A percentile compares a stretch with the other conserved stretches of the same genome.
Conservation (phyloP, 768 basidiomycete genomes). For the Lactarius hengduanensis region DNA sequence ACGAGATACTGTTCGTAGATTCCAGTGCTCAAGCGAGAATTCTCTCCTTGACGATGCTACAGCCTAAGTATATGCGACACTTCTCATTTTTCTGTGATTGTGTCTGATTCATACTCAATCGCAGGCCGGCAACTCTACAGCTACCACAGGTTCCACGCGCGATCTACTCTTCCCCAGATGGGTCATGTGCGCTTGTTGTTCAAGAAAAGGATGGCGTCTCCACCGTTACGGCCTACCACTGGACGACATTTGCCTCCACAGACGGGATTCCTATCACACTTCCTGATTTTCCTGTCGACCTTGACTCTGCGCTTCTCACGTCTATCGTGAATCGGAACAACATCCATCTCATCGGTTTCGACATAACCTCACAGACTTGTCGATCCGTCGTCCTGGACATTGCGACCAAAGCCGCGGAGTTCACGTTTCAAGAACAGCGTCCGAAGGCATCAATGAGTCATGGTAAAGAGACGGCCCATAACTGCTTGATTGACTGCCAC, state of each 20-base stretch:
- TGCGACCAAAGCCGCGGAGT: conserved; percentile 47
- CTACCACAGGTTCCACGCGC: conserved; percentile 7
- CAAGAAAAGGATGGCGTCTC: conserved; percentile 23
- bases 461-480: conserved; percentile 38
- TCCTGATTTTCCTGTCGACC: conserved; percentile 20
- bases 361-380: conserved; percentile 36
- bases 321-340: not conserved
- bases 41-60: conserved; percentile 51
- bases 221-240: conserved; percentile 47
- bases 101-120: no score
- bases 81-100: not conserved
- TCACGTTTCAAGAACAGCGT: conserved; percentile 36
- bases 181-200: conserved; percentile 47
- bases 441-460: conserved; percentile 26
- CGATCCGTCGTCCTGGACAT: conserved; percentile 50
- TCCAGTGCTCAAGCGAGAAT: conserved; percentile 43
- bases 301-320: not conserved
- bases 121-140: conserved; percentile 44
- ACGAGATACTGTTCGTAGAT: conserved; percentile 54
- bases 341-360: conserved; percentile 31
- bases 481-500: conserved; percentile 29
- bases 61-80: conserved; percentile 44
- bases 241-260: conserved; percentile 52
- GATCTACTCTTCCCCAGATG: conserved; percentile 51
- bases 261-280: conserved; percentile 40